These are phyloP conservation scores for Chenopodium quinoa DNA, from an alignment of 148 eudicot species.

Conservation along the genomic window DNA sequence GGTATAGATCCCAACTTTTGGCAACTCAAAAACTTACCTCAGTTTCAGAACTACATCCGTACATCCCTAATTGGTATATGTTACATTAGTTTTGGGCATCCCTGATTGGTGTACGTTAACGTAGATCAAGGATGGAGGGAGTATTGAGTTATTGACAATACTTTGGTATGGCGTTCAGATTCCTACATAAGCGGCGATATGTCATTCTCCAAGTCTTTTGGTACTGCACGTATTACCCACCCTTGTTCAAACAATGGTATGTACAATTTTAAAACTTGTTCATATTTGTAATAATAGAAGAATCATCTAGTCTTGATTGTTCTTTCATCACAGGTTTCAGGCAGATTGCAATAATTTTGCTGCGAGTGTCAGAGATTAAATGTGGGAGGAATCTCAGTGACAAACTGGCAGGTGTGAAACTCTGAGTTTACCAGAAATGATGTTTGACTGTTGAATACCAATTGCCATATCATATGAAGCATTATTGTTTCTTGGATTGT, in stretches of 20 bases:
- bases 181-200: too few species aligned
- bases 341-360: neutral
- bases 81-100: too few species aligned
- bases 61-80: too few species aligned
- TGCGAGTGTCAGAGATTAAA: neutral
- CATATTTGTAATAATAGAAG: neutral
- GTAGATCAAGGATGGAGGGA: too few species aligned
- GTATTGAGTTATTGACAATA: too few species aligned
- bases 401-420: neutral
- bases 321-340: neutral
- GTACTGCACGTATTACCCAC: neutral
- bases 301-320: neutral
- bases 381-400: conserved; percentile 2
- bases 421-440: neutral
- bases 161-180: too few species aligned
- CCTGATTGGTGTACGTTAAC: too few species aligned
- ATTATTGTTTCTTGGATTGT: conserved; percentile 2
- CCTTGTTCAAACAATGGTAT: neutral
- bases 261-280: neutral
- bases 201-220: neutral
- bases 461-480: conserved; percentile 1
- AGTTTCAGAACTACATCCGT: too few species aligned
- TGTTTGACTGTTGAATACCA: neutral
- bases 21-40: too few species aligned
- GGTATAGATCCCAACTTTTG: too few species aligned